phyloP scores from a whole-genome alignment of 2,329 filamentous ascomycete species.

The Talaromyces rugulosus region DNA sequence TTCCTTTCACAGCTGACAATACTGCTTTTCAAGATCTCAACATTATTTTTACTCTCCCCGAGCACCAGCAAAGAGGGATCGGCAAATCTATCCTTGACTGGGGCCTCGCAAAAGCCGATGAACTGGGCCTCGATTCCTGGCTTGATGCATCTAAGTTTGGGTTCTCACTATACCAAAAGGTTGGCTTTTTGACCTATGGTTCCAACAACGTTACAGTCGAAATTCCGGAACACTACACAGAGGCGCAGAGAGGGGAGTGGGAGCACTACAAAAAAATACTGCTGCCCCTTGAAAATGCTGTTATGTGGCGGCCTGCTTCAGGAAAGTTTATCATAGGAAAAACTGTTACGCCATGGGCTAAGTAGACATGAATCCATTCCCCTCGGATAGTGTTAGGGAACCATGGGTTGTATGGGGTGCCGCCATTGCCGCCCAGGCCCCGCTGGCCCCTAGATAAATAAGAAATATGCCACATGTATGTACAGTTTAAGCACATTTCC shows the following conservation, averaged over 20 bases:
- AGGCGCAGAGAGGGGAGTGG: constrained; percentile 4
- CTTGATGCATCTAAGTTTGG: constrained; percentile 3
- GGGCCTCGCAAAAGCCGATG: constrained; percentile 7
- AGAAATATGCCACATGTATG: no score
- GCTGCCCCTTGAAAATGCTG: constrained; percentile 2
- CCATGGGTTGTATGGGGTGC: no score
- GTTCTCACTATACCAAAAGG: constrained; percentile 2
- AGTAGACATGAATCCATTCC: not conserved
- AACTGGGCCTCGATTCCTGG: constrained; percentile 6
- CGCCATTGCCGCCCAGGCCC: no score
- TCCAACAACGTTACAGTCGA: constrained; percentile 3
- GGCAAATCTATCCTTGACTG: constrained; percentile 4
- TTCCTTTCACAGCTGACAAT: not conserved
- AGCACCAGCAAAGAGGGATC: constrained; percentile 2
- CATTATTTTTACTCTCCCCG: constrained; percentile 8
- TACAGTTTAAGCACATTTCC: no score
- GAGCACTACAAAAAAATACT: constrained; percentile 6
- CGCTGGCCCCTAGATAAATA: no score
- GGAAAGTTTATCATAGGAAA: constrained; percentile 10
- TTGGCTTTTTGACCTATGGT: constrained; percentile 7
- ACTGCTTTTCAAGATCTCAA: constrained; percentile 2
- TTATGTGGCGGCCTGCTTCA: constrained; percentile 6
- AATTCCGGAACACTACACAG: constrained; percentile 1
- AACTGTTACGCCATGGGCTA: constrained; percentile 7
- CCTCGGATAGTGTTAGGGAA: no score